Base-by-base conservation (phyloP, 148 eudicot genomes). In the Beta vulgaris region DNA sequence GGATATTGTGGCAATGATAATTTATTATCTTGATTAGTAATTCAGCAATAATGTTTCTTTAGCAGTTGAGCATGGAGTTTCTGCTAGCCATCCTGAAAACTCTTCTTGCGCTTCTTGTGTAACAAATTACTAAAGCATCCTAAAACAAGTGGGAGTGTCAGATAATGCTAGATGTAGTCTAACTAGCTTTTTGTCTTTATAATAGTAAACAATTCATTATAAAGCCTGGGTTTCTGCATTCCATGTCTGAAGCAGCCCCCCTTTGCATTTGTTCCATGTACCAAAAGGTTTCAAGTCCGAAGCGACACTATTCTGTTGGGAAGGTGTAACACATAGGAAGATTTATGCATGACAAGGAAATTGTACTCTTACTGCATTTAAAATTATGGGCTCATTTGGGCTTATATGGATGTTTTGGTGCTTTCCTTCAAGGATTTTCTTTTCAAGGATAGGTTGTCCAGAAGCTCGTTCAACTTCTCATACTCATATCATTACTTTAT, bases 391-490 rank as follows among this genome's bases (percentile, higher is more conserved):
- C 18, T 49, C 18, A n/a, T 49, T 49, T 49, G n/a, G 39, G n/a
- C 32, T 60, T 32, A 15, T 60, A 15, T 60, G 65, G 39, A 36
- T 60, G 21, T 32, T 6, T 60, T 16, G n/a, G 4, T 63, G 37
- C 29, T 19, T 63, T 28, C 15, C 25, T 5, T 63, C 6, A 35
- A 19, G 36, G 36, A 19, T 10, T 63, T 63, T 63, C 43, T 18
- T 31, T 34, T 32, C 66, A 61, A 61, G 13, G 40, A 35, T 63
- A 18, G 16, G 43, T 35, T 34, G 26, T 36, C 26, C 19, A 63
- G 28, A 35, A 63, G 26, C 68, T 63, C 36, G 44, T 63, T 63
- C 28, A 35, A 63, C 68, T 63, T 19, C 14, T 63, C 66, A 58
- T 23, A 29, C 18, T 31, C 65, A 9, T 18, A 15, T 23, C 32